These are phyloP conservation scores for Cystobasidium sp. DNA, from an alignment of 1,284 basidiomycete genomes.

Conservation along the genomic window DNA sequence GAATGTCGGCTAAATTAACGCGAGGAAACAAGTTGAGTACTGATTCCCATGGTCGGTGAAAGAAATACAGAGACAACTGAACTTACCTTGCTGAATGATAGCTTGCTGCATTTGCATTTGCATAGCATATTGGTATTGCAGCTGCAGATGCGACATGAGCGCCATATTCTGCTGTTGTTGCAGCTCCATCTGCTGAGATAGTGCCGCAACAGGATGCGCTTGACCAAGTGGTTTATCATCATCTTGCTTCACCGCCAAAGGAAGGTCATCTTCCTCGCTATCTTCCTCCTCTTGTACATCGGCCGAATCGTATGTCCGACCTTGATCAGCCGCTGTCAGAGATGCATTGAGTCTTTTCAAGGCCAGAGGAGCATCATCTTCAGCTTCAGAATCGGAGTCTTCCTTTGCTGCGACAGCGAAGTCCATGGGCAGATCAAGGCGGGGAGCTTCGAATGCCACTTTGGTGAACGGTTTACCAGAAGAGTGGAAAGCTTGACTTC, in stretches of 20 bases:
- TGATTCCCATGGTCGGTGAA: background rate
- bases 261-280: conserved; percentile 37
- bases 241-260: conserved; percentile 28
- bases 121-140: conserved; percentile 22
- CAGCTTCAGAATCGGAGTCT: conserved; percentile 20
- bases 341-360: conserved; percentile 19
- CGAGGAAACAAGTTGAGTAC: background rate
- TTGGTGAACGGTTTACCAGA: background rate
- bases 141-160: conserved; percentile 31
- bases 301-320: conserved; percentile 15
- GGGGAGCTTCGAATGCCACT: conserved; percentile 24
- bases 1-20: conserved; percentile 5
- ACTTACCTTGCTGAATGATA: conserved; percentile 38
- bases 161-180: conserved; percentile 30
- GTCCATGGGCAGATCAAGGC: conserved; percentile 25
- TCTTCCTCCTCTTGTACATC: conserved; percentile 18
- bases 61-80: background rate
- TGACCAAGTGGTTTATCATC: conserved; percentile 38
- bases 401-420: conserved; percentile 20
- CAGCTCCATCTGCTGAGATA: conserved; percentile 32
- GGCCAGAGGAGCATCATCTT: conserved; percentile 24
- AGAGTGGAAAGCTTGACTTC: background rate
- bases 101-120: conserved; percentile 26
- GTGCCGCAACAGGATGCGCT: conserved; percentile 27
- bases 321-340: conserved; percentile 5